Evolutionary conservation across 441 rosid species (phyloP), one percentile per base, ranked within the genome.

Genomic region (Syzygium syzygioides): DNA sequence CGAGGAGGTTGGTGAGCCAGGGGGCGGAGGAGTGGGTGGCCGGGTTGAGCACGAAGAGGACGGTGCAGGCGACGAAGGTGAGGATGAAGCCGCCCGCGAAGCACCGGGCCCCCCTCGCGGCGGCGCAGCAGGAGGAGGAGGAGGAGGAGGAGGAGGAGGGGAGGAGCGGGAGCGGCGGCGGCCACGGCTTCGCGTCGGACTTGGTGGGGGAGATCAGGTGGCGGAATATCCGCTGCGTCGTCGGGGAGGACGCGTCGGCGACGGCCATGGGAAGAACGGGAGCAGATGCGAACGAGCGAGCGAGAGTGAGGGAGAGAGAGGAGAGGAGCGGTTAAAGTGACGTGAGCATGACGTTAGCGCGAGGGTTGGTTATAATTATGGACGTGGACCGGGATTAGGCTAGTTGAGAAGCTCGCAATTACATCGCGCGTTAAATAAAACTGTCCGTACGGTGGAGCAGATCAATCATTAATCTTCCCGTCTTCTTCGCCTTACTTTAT

Each of bases 61-160:
- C 50, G 9, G 91, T 84, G 57, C 62, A 86, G 45, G 64, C 62
- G 14, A 89, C 62, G 45, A 89, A 88, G 32, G 86, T 11, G 59
- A 91, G 88, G 30, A 87, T 68, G 86, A 91, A 89, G 17, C 86
- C 91, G 80, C 64, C 86, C 32, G 90, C 89, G 25, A 89, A 86
- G 18, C 50, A 28, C 45, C 89, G 34, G 25, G 86, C 32, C 57
- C 71, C 89, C 85, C 87, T 86, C 20, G 86, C 48, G 15, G 26
- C 45, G 57, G 88, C 60, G 30, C 54, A n/a, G 28, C 88, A n/a
- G 85, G 30, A 45, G 48, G 45, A 32, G 34, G 41, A 45, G 9
- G 45, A 41, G 45, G 9, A 41, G 45, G 45, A n/a, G 1, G 8
- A 1, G 9, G 48, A 45, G 48, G 48, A 45, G 45, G 7, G 45